Evolutionary conservation across 306 rosid genomes (phyloP), one percentile per base, ranked within the genome.

Genomic region (apple (Malus domestica)): DNA sequence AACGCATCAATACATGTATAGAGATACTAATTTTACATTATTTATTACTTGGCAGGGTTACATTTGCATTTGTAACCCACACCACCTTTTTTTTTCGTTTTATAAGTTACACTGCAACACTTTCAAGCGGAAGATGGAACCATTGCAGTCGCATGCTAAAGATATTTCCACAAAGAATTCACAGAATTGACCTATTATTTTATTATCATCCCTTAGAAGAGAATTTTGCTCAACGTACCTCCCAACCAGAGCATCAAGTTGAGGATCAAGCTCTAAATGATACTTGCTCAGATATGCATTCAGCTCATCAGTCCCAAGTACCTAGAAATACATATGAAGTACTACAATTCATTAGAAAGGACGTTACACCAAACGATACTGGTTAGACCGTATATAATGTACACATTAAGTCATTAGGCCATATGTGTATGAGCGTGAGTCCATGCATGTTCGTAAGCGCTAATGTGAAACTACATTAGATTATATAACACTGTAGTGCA

Each of bases 211-310:
- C 82, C 57, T 23, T 23, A 22, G 23, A 62, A 52, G 61, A 49
- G 33, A 65, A 51, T 40, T 42, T 71, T 75, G 45, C 57, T 8
- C 10, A 67, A 54, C 61, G 55, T 85, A 90, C 97, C 97, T 90
- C 80, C 97, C 97, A 61, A 92, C 93, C 59, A 88, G 90, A 10
- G 90, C 90, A 84, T 92, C 97, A 71, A 92, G 96, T 86, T 92
- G 92, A 70, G 97, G 91, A 79, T 92, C 97, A 78, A 92, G 90
- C 88, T 88, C 96, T 72, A 92, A 76, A 62, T 87, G 92, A 82
- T 90, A 90, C 82, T 90, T 92, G 68, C 78, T 88, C 79, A 92
- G 81, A 81, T 90, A 92, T 63, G 96, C 90, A 83, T 84, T 88
- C 81, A 90, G 76, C 81, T 92, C 97, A 79, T 92, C 97, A 73